These are phyloP conservation scores for Millerago galiae DNA, from an alignment of 805 yeast genomes.

Conservation along the genomic window DNA sequence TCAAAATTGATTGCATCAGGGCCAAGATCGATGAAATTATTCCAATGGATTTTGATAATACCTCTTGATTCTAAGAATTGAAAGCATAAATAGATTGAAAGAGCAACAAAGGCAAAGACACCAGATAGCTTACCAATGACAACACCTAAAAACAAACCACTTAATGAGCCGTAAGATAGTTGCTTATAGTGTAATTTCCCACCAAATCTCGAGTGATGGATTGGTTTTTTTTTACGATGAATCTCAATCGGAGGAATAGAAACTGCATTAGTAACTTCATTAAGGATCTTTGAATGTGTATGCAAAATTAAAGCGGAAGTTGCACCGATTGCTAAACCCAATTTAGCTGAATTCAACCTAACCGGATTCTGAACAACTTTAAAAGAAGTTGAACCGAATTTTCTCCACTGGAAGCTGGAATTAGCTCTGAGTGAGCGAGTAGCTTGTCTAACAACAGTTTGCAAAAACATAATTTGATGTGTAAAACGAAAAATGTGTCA, in stretches of 20 bases:
- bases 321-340: constrained; percentile 23
- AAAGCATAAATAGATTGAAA: constrained; percentile 34
- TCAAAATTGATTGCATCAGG: constrained; percentile 37
- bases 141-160: constrained; percentile 52
- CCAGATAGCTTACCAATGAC: constrained; percentile 53
- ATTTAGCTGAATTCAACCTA: constrained; percentile 5
- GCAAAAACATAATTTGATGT: background rate
- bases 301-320: constrained; percentile 13
- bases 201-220: constrained; percentile 25
- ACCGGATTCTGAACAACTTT: background rate
- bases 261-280: constrained; percentile 17
- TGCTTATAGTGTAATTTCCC: constrained; percentile 50
- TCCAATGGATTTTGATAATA: constrained; percentile 40
- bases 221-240: constrained; percentile 7
- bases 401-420: constrained; percentile 5
- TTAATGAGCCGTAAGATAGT: constrained; percentile 52
- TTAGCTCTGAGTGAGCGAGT: constrained; percentile 11
- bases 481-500: too few species aligned
- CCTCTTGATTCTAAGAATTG: constrained; percentile 51
- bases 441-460: background rate
- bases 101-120: constrained; percentile 42
- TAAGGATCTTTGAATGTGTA: constrained; percentile 19
- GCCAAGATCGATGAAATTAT: constrained; percentile 31
- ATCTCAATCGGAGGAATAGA: constrained; percentile 1
- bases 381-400: background rate